Conservation (phyloP, 148 eudicot species). For the Suaeda aralocaspica region DNA sequence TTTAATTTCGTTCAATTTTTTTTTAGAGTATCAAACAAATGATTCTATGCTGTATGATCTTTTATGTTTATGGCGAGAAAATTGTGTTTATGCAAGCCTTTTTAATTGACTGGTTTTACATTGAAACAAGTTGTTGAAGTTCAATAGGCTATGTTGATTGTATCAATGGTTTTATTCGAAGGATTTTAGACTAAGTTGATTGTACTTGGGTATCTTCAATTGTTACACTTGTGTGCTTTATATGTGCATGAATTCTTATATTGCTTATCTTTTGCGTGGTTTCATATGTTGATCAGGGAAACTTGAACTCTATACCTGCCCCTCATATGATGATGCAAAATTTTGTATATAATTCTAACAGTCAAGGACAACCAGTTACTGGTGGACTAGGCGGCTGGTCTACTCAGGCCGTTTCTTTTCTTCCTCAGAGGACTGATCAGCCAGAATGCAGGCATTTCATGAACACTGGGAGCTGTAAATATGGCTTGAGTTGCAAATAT, state of each 20-base stretch:
- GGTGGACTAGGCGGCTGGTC: slow-evolving; percentile 26
- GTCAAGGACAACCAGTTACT: slow-evolving; percentile 30
- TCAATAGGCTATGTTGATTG: background rate
- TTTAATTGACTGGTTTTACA: background rate
- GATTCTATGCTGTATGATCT: no score
- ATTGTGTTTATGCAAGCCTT: background rate
- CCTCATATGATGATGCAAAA: slow-evolving; percentile 21
- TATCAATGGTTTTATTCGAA: no score
- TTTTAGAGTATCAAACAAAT: no score
- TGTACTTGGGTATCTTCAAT: background rate
- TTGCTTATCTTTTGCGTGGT: background rate
- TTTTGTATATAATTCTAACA: slow-evolving; percentile 29
- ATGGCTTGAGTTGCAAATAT: slow-evolving; percentile 69
- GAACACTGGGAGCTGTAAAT: slow-evolving; percentile 69
- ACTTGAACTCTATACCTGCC: slow-evolving; percentile 16
- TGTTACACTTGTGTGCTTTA: no score
- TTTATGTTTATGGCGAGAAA: no score
- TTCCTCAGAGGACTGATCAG: slow-evolving; percentile 63
- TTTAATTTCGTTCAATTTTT: no score
- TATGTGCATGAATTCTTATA: background rate
- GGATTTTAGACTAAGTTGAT: no score
- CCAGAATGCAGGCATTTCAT: slow-evolving; percentile 73
- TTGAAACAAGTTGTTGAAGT: background rate
- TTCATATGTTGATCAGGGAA: slow-evolving; percentile 34
- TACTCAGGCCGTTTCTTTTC: slow-evolving; percentile 24